phyloP scores from a whole-genome alignment of 1,139 yeast species.

The Suhomyces terraborum region DNA sequence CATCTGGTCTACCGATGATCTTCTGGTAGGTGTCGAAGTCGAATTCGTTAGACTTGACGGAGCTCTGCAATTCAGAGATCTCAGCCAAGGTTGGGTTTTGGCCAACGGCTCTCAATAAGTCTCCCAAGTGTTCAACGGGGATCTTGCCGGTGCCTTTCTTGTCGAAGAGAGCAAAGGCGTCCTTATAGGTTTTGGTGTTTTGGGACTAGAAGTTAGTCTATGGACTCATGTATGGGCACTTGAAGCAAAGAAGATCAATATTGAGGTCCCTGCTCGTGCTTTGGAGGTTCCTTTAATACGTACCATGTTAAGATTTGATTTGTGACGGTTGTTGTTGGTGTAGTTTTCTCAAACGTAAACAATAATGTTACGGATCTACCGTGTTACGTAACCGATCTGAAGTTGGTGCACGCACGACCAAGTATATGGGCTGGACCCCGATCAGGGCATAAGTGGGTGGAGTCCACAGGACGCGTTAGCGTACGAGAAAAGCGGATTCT shows the following conservation, averaged over 20 bases:
- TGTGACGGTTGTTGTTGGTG: slow-evolving; percentile 7
- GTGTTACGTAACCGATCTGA: slow-evolving; percentile 9
- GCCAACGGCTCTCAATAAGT: slow-evolving; percentile 92
- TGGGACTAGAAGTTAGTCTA: slow-evolving; percentile 35
- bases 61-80: slow-evolving; percentile 69
- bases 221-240: background rate
- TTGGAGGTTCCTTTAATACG: background rate
- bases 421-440: background rate
- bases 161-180: slow-evolving; percentile 96
- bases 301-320: slow-evolving; percentile 6
- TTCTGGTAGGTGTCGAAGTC: slow-evolving; percentile 79
- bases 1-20: slow-evolving; percentile 83
- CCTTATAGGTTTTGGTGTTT: slow-evolving; percentile 78
- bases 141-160: slow-evolving; percentile 95
- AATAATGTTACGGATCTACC: slow-evolving; percentile 7
- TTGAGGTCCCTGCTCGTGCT: background rate
- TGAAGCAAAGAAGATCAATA: background rate
- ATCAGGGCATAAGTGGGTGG: background rate
- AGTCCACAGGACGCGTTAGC: background rate
- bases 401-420: background rate
- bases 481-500: too few relatives aligned
- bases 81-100: slow-evolving; percentile 97
- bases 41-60: slow-evolving; percentile 47
- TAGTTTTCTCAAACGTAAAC: slow-evolving; percentile 11
- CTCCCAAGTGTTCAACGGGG: slow-evolving; percentile 87